A percentile compares a stretch with the other conserved stretches of the same genome.
Evolutionary conservation across 495 filamentous ascomycete genomes (phyloP).

Genomic region (Trichoderma parareesei): DNA sequence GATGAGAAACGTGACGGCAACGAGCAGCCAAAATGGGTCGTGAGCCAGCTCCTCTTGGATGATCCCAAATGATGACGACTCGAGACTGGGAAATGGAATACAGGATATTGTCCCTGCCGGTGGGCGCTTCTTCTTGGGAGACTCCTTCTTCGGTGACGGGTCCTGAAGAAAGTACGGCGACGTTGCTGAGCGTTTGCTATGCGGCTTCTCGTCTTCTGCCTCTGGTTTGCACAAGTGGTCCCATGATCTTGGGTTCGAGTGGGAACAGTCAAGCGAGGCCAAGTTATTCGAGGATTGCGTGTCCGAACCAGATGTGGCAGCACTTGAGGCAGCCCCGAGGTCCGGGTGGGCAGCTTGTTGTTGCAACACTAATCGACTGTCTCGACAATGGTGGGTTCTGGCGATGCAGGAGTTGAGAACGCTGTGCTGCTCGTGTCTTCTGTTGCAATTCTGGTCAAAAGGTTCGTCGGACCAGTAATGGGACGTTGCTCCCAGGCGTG

Average conservation of each 20-base stretch:
- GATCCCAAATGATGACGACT: constrained; percentile 58
- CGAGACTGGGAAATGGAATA: constrained; percentile 64
- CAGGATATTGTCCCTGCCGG: constrained; percentile 48
- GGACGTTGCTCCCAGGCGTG: neutral
- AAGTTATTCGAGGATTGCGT: neutral
- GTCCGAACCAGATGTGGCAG: neutral
- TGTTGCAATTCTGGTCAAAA: neutral
- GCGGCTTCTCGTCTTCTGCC: neutral
- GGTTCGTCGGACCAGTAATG: neutral
- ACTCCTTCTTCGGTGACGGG: neutral
- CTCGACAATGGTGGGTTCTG: neutral
- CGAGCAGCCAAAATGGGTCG: constrained; percentile 62
- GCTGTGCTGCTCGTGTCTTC: neutral
- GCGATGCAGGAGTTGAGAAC: neutral
- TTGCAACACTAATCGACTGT: neutral
- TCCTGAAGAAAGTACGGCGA: neutral
- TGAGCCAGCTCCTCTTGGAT: constrained; percentile 72
- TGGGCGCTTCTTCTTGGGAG: constrained; percentile 21
- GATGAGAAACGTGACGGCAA: constrained; percentile 78
- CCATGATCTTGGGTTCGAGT: neutral
- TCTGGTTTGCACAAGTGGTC: neutral
- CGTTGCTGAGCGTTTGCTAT: neutral
- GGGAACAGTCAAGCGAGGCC: neutral
- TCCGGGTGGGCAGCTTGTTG: neutral
- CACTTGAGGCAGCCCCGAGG: neutral